These are phyloP conservation scores for Irpex sp. DNA, from an alignment of 1,284 basidiomycete species.

Conservation along the genomic window DNA sequence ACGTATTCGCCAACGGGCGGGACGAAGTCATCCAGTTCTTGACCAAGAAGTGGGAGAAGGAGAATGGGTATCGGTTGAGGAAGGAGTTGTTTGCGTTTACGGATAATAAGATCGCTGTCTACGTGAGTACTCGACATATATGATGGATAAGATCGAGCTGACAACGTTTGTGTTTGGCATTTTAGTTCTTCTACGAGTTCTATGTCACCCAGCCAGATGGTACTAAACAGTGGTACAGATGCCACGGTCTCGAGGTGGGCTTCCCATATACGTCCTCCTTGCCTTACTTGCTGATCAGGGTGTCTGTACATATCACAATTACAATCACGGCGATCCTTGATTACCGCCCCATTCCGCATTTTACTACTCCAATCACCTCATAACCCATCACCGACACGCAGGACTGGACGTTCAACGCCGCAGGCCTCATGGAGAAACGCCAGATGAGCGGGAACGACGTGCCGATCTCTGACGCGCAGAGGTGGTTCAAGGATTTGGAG, in stretches of 20 bases:
- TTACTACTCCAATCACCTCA: not conserved
- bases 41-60: conserved; percentile 52
- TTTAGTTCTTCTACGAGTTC: conserved; percentile 63
- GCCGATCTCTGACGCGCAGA: conserved; percentile 40
- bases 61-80: conserved; percentile 40
- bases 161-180: not conserved
- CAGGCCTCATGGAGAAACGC: conserved; percentile 53
- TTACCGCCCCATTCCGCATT: not conserved
- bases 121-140: conserved; percentile 22
- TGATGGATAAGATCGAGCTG: too few species aligned
- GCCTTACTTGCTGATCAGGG: too few species aligned
- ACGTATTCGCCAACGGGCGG: conserved; percentile 46
- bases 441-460: conserved; percentile 61
- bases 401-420: conserved; percentile 57
- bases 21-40: conserved; percentile 48
- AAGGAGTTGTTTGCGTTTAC: conserved; percentile 58
- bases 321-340: too few species aligned
- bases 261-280: too few species aligned
- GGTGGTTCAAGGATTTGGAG: conserved; percentile 53
- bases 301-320: too few species aligned
- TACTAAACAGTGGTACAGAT: conserved; percentile 47
- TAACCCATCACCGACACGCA: conserved; percentile 18
- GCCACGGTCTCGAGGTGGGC: conserved; percentile 48
- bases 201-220: conserved; percentile 32
- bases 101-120: conserved; percentile 57